Evolutionary conservation across 257 asterid genomes (phyloP).

Genomic region (Gentiana dahurica): DNA sequence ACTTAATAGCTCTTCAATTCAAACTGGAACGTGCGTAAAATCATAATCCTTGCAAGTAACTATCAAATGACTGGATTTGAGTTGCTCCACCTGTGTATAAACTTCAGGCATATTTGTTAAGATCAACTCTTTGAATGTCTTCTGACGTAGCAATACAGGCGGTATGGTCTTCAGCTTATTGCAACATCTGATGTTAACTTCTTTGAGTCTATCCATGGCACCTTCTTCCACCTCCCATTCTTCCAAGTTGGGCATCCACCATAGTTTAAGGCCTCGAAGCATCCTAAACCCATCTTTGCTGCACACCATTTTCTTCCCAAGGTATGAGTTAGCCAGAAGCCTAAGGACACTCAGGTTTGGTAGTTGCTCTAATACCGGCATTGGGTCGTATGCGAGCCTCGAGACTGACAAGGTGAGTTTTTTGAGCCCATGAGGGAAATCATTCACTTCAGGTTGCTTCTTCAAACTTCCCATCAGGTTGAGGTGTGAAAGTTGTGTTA

Average conservation of each 20-base stretch:
- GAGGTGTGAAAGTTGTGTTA: conserved; percentile 21
- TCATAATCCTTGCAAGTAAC: conserved; percentile 3
- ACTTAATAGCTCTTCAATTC: conserved; percentile 7
- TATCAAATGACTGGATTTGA: neutral
- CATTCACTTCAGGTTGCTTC: neutral
- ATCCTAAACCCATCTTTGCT: conserved; percentile 11
- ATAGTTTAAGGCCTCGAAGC: conserved; percentile 27
- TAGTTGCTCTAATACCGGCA: conserved; percentile 22
- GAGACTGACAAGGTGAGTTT: conserved; percentile 25
- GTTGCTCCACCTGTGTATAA: conserved; percentile 3
- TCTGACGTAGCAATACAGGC: neutral
- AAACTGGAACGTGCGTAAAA: neutral
- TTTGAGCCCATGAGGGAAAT: conserved; percentile 19
- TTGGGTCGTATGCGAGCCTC: conserved; percentile 18
- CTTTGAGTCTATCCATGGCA: conserved; percentile 22
- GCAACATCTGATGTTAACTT: conserved; percentile 23
- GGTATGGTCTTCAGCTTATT: conserved; percentile 14
- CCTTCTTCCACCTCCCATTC: conserved; percentile 19
- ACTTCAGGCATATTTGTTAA: conserved; percentile 18
- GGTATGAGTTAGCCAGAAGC: conserved; percentile 26
- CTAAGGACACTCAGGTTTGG: conserved; percentile 20
- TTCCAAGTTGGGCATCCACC: conserved; percentile 22
- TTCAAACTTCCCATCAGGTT: conserved; percentile 20
- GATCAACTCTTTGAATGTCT: conserved; percentile 15
- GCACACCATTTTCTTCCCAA: conserved; percentile 13